A percentile compares a stretch with the other conserved stretches of the same genome.
Evolutionary conservation across 1,284 basidiomycete genomes (phyloP).

Genomic region (Paramarasmius palmivorus): DNA sequence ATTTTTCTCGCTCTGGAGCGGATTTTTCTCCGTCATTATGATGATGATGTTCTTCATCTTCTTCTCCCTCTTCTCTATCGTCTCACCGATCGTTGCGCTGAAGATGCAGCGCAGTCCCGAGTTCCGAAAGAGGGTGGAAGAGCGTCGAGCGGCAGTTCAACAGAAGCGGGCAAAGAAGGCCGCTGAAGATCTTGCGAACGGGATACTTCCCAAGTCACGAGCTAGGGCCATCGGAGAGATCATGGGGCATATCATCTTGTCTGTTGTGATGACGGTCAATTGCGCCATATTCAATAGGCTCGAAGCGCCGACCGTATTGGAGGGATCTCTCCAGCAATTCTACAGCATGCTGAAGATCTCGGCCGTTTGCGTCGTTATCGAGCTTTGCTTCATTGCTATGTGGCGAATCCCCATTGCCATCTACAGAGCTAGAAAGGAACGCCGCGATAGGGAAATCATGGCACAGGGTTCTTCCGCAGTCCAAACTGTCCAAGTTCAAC

Average conservation of each 20-base stretch:
- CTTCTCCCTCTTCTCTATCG: neutral
- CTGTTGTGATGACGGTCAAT: slow-evolving; percentile 2
- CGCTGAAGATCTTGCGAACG: slow-evolving; percentile 3
- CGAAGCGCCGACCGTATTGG: slow-evolving; percentile 1
- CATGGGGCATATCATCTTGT: neutral
- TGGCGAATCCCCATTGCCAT: neutral
- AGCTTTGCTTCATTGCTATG: neutral
- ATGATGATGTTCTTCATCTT: neutral
- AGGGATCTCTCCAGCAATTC: neutral
- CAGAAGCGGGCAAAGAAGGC: neutral
- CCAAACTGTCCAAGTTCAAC: neutral
- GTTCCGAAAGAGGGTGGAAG: slow-evolving; percentile 1
- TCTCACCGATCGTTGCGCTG: neutral
- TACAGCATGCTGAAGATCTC: neutral
- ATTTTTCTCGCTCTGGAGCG: slow-evolving; percentile 2
- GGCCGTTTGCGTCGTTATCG: neutral
- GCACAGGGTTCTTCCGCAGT: neutral
- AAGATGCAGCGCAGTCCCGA: slow-evolving; percentile 1
- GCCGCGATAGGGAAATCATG: neutral
- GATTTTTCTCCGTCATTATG: slow-evolving; percentile 1
- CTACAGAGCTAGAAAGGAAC: neutral
- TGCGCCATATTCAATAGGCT: neutral
- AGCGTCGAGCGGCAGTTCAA: neutral
- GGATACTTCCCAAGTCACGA: neutral
- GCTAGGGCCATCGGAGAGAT: neutral